Evolutionary conservation across 2,329 filamentous ascomycete genomes (phyloP), one percentile per base, ranked within the genome.

Genomic region (Aspergillus tubingensis): DNA sequence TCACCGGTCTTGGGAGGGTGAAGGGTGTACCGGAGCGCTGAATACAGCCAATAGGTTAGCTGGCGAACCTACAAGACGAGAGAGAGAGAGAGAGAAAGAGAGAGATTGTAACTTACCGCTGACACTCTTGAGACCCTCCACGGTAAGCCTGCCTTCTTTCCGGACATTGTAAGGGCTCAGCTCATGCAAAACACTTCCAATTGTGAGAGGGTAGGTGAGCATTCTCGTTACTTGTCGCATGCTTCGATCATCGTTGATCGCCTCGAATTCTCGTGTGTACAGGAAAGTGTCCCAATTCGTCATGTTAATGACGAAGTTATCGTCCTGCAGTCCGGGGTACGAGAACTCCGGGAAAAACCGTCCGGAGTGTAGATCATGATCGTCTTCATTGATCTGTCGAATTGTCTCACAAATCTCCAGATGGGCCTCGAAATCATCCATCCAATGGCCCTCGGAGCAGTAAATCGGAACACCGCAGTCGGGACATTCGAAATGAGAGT

Each of bases 231-330:
- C 93, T 77, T 99, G 96, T 62, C 95, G 85, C 88, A 99, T 90
- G 70, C 88, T 89, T 60, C 94, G 86, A 74, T 96, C 93, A 63
- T 92, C 88, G 74, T 99, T 92, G 72, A 99, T 88, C 5, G 96
- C 96, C 66, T 89, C 86, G 70, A 95, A 98, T 70, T 96, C 90
- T 70, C 95, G 85, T 3, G 92, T 96, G 74, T 96, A 99, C 72
- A 99, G 82, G 69, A 96, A 91, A 0, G 95, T 98, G 76, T 99
- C 95, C 95, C 95, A 99, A 76, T 96, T 99, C 47, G 90, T 96
- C 90, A 99, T 93, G 78, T 99, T 99, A 67, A 97, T 87, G 66
- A 95, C 84, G 36, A 92, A 91, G 75, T 97, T 94, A 66, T 97
- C 93, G 74, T 97, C 88, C 79, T 97, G 93, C 57, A 88, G 84